A percentile compares a stretch with the other conserved stretches of the same genome.
Evolutionary conservation across 2,329 filamentous ascomycete species (phyloP).

Genomic region (Trichoderma semiorbis): DNA sequence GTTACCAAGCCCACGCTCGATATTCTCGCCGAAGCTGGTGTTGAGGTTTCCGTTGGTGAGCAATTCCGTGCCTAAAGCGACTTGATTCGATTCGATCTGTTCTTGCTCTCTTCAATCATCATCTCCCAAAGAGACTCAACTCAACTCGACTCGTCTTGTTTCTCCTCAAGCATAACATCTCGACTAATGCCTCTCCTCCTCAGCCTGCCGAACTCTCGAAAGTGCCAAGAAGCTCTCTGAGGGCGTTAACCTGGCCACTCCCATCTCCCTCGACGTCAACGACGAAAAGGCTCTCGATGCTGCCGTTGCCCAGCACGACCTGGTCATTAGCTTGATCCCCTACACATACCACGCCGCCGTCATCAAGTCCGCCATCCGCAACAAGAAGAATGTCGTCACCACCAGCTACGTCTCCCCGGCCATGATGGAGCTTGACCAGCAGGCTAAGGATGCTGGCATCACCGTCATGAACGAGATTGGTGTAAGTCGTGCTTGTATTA

Average conservation of each 20-base stretch:
- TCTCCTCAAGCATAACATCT: background rate
- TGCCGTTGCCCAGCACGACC: constrained; percentile 73
- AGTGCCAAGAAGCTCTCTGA: constrained; percentile 70
- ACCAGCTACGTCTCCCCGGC: constrained; percentile 94
- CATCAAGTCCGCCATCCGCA: constrained; percentile 88
- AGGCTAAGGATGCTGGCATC: constrained; percentile 80
- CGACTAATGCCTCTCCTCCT: background rate
- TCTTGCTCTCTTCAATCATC: background rate
- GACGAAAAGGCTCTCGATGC: constrained; percentile 74
- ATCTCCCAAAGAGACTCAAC: background rate
- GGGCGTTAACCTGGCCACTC: constrained; percentile 67
- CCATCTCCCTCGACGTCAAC: constrained; percentile 82
- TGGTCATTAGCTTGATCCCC: constrained; percentile 80
- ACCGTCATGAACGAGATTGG: constrained; percentile 98
- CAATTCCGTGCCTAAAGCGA: background rate
- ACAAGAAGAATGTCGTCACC: constrained; percentile 95
- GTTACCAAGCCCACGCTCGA: constrained; percentile 54
- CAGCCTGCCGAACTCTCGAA: constrained; percentile 77
- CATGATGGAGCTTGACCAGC: constrained; percentile 82
- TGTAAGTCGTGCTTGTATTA: constrained; percentile 47
- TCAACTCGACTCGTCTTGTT: background rate
- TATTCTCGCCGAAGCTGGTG: constrained; percentile 56
- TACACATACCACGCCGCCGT: constrained; percentile 87
- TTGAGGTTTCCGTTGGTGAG: constrained; percentile 57
- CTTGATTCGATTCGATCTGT: no score